Percentiles rank a stretch among this genome's conserved stretches.
These are phyloP conservation scores for Cryptococcus maquisensis DNA, from an alignment of 1,284 basidiomycete genomes.

Conservation along the genomic window DNA sequence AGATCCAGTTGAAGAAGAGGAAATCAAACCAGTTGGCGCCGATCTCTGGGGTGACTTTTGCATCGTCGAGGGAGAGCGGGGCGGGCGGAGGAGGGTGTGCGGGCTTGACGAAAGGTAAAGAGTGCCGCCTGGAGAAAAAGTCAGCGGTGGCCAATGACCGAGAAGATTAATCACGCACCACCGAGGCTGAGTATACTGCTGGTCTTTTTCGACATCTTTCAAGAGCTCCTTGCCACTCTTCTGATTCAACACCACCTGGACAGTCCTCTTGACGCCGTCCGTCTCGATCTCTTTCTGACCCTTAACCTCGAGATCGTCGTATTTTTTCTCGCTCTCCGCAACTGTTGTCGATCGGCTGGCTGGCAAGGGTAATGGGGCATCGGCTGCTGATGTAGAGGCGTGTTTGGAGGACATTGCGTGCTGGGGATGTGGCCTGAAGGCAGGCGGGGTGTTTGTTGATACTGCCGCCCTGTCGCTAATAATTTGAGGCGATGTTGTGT, in stretches of 20 bases:
- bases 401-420: too few relatives aligned
- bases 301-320: slow-evolving; percentile 12
- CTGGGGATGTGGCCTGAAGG: too few relatives aligned
- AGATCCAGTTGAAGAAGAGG: slow-evolving; percentile 69
- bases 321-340: too few relatives aligned
- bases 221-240: slow-evolving; percentile 36
- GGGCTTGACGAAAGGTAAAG: slow-evolving; percentile 44
- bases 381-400: too few relatives aligned
- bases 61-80: slow-evolving; percentile 57
- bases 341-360: too few relatives aligned
- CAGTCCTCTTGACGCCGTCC: slow-evolving; percentile 31
- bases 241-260: slow-evolving; percentile 40
- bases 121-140: slow-evolving; percentile 40
- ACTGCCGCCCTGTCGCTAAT: too few relatives aligned
- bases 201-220: slow-evolving; percentile 37
- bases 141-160: neutral
- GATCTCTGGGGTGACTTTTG: slow-evolving; percentile 55
- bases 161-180: slow-evolving; percentile 30
- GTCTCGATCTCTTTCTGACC: slow-evolving; percentile 26
- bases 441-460: too few relatives aligned
- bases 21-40: slow-evolving; percentile 55
- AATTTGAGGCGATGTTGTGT: too few relatives aligned
- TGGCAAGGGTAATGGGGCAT: too few relatives aligned
- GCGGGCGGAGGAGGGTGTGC: slow-evolving; percentile 52
- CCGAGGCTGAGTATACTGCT: slow-evolving; percentile 37